Conservation (phyloP, 208 protist genomes). For the Strigomonas culicis region DNA sequence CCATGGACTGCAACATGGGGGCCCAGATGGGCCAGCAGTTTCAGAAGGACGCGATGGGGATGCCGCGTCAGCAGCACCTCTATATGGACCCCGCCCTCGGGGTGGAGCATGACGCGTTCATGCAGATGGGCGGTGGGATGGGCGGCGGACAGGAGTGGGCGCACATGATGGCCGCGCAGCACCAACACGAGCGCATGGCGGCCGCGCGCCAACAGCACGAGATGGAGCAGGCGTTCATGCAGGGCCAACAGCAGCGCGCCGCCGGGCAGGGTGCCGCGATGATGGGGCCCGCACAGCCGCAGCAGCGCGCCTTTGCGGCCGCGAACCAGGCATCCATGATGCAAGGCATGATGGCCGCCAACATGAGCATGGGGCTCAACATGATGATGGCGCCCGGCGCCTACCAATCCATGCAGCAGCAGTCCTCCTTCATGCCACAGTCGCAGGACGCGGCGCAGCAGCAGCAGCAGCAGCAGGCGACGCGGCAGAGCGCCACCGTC, state of each 20-base stretch:
- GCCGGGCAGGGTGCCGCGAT: not conserved
- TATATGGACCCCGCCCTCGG: slow-evolving; percentile 29
- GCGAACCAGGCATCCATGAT: slow-evolving; percentile 43
- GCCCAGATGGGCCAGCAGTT: slow-evolving; percentile 68
- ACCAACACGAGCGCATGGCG: slow-evolving; percentile 44
- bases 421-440: slow-evolving; percentile 13
- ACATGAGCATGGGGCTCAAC: slow-evolving; percentile 22
- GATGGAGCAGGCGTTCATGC: slow-evolving; percentile 63
- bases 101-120: slow-evolving; percentile 55
- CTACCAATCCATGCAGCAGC: slow-evolving; percentile 31
- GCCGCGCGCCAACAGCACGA: slow-evolving; percentile 50
- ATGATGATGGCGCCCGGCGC: slow-evolving; percentile 47
- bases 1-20: slow-evolving; percentile 71
- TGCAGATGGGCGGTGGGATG: slow-evolving; percentile 46
- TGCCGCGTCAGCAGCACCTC: slow-evolving; percentile 33
- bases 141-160: slow-evolving; percentile 36
- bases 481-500: slow-evolving; percentile 14
- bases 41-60: slow-evolving; percentile 60
- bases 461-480: slow-evolving; percentile 17
- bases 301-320: not conserved
- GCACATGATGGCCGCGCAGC: slow-evolving; percentile 28
- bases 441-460: slow-evolving; percentile 14
- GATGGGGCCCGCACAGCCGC: slow-evolving; percentile 4
- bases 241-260: slow-evolving; percentile 25
- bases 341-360: slow-evolving; percentile 34